phyloP scores from a whole-genome alignment of 1,139 yeast genomes.

The Candida sp. region DNA sequence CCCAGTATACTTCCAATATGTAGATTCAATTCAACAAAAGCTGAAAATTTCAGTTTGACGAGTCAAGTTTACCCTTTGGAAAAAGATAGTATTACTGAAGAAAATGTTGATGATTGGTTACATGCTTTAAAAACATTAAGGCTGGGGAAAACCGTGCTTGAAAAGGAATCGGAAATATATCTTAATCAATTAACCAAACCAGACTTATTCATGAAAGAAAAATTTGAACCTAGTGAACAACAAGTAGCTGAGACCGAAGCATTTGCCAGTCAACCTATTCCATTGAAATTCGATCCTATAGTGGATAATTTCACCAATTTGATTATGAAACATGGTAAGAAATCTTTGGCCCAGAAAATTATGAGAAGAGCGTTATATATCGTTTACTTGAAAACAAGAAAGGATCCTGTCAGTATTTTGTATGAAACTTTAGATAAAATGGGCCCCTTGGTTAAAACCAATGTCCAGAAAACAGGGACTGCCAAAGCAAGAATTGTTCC shows the following conservation, averaged over 20 bases:
- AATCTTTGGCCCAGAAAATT: constrained; percentile 72
- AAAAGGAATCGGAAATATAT: constrained; percentile 44
- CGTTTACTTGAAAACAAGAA: constrained; percentile 66
- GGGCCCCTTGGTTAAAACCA: constrained; percentile 82
- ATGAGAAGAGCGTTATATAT: constrained; percentile 79
- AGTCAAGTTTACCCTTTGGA: constrained; percentile 40
- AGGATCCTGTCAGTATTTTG: constrained; percentile 75
- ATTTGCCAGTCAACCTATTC: constrained; percentile 53
- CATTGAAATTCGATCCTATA: constrained; percentile 63
- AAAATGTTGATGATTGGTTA: constrained; percentile 67
- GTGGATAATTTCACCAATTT: constrained; percentile 78
- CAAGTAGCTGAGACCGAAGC: constrained; percentile 56
- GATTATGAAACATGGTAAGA: constrained; percentile 92
- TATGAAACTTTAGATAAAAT: constrained; percentile 73
- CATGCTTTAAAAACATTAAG: constrained; percentile 56
- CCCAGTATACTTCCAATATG: not conserved
- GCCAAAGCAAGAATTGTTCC: constrained; percentile 85
- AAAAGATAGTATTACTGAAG: constrained; percentile 41
- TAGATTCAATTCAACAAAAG: constrained; percentile 4
- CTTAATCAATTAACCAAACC: constrained; percentile 34
- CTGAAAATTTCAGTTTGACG: constrained; percentile 18
- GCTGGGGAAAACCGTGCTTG: constrained; percentile 27
- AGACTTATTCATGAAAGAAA: constrained; percentile 32
- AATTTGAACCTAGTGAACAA: constrained; percentile 53
- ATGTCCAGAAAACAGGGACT: constrained; percentile 77